Evolutionary conservation across 2,329 filamentous ascomycete genomes (phyloP).

Genomic region (Nannizziopsis barbatae): DNA sequence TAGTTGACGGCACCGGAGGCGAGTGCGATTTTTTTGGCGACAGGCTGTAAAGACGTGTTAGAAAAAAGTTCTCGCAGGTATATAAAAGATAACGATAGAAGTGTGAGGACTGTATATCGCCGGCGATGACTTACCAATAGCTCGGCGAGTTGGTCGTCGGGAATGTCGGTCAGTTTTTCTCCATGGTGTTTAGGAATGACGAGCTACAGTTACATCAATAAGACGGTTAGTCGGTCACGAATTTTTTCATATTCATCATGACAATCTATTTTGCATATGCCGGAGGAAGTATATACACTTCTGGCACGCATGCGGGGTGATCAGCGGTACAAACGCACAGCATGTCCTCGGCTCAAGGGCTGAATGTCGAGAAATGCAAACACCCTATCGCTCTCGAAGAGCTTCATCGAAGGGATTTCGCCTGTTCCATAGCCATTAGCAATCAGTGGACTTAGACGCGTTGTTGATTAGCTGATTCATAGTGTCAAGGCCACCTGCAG

Average conservation of each 20-base stretch:
- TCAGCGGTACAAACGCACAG: slow-evolving; percentile 48
- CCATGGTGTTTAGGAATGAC: slow-evolving; percentile 95
- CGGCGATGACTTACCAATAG: slow-evolving; percentile 51
- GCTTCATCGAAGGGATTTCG: slow-evolving; percentile 92
- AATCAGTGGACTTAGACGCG: background rate
- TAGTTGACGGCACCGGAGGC: slow-evolving; percentile 70
- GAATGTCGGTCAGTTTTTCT: slow-evolving; percentile 81
- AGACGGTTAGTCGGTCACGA: background rate
- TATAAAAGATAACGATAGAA: background rate
- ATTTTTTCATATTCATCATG: too few relatives aligned
- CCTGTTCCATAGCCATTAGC: slow-evolving; percentile 43
- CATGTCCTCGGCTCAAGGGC: slow-evolving; percentile 76
- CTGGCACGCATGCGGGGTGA: background rate
- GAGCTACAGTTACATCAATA: slow-evolving; percentile 46
- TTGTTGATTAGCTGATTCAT: slow-evolving; percentile 9
- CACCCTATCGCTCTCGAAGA: slow-evolving; percentile 88
- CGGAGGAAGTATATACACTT: background rate
- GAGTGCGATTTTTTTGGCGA: slow-evolving; percentile 74
- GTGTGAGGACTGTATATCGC: background rate
- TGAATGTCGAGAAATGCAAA: slow-evolving; percentile 95
- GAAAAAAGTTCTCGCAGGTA: slow-evolving; percentile 4
- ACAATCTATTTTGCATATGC: background rate
- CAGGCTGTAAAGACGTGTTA: slow-evolving; percentile 42
- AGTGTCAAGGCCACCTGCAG: too few relatives aligned
- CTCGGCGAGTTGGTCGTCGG: slow-evolving; percentile 74